phyloP scores from a whole-genome alignment of 495 filamentous ascomycete species.

The Talaromyces stipitatus region DNA sequence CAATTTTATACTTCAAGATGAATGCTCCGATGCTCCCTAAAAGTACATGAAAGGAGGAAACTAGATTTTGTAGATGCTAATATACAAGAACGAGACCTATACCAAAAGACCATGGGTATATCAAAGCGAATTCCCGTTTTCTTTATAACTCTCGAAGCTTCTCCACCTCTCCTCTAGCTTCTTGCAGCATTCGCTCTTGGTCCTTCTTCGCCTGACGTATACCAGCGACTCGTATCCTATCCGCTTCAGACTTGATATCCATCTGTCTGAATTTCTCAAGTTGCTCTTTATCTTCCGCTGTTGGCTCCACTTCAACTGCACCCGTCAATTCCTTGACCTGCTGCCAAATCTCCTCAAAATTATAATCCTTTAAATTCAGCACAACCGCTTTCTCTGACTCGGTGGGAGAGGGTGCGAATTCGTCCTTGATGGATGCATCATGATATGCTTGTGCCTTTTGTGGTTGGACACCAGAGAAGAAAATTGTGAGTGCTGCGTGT shows the following conservation, averaged over 20 bases:
- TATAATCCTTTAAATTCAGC: slow-evolving; percentile 28
- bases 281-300: slow-evolving; percentile 52
- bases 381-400: slow-evolving; percentile 26
- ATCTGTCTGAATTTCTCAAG: slow-evolving; percentile 53
- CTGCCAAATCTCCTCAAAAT: slow-evolving; percentile 53
- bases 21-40: not conserved
- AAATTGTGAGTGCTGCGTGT: slow-evolving; percentile 67
- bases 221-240: slow-evolving; percentile 46
- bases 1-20: no score
- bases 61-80: slow-evolving; percentile 7
- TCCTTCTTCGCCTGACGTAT: slow-evolving; percentile 52
- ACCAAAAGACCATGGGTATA: not conserved
- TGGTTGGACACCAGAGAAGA: slow-evolving; percentile 46
- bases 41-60: slow-evolving; percentile 4
- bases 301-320: slow-evolving; percentile 51
- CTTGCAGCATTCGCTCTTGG: slow-evolving; percentile 57
- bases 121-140: slow-evolving; percentile 2
- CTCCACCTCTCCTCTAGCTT: slow-evolving; percentile 43
- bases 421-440: slow-evolving; percentile 19
- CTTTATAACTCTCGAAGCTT: slow-evolving; percentile 27
- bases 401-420: slow-evolving; percentile 26
- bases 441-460: slow-evolving; percentile 20
- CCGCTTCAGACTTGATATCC: slow-evolving; percentile 38
- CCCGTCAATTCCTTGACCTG: slow-evolving; percentile 62
- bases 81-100: slow-evolving; percentile 3